Conservation (phyloP, 768 basidiomycete species). For the Nidularia pulvinata region DNA sequence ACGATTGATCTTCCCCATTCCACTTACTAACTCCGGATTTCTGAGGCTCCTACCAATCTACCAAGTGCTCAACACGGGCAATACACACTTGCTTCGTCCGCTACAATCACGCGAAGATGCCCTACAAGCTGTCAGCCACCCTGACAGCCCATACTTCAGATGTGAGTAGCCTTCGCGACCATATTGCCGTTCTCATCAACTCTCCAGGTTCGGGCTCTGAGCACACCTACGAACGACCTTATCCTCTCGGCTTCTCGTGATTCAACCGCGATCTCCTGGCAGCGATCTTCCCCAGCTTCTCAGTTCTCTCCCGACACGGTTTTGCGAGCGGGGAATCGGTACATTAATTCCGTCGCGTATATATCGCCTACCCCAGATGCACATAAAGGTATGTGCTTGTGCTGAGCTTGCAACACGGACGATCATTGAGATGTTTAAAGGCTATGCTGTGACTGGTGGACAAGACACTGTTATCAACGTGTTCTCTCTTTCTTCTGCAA, state of each 20-base stretch:
- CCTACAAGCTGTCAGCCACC: conserved; percentile 78
- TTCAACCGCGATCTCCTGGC: conserved; percentile 89
- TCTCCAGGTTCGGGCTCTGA: conserved; percentile 79
- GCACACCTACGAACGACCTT: conserved; percentile 71
- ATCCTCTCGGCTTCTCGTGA: conserved; percentile 93
- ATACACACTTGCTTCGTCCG: conserved; percentile 11
- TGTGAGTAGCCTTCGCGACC: conserved; percentile 41
- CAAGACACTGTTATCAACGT: conserved; percentile 90
- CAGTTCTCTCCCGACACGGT: conserved; percentile 55
- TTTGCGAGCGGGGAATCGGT: conserved; percentile 68
- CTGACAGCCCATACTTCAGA: conserved; percentile 72
- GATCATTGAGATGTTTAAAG: conserved; percentile 38
- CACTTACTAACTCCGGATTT: conserved; percentile 27
- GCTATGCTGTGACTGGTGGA: conserved; percentile 84
- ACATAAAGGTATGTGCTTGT: conserved; percentile 54
- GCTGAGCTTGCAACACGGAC: neutral
- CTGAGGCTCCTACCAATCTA: conserved; percentile 23
- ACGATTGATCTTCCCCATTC: conserved; percentile 5
- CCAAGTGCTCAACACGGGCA: conserved; percentile 20
- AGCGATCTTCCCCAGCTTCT: conserved; percentile 42
- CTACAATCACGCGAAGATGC: conserved; percentile 33
- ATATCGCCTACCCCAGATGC: conserved; percentile 67
- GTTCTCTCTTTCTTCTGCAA: conserved; percentile 58
- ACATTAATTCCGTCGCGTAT: conserved; percentile 82
- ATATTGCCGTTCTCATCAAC: conserved; percentile 10